Conservation (phyloP, 2,329 filamentous ascomycete genomes). For the Botrytis hyacinthi region DNA sequence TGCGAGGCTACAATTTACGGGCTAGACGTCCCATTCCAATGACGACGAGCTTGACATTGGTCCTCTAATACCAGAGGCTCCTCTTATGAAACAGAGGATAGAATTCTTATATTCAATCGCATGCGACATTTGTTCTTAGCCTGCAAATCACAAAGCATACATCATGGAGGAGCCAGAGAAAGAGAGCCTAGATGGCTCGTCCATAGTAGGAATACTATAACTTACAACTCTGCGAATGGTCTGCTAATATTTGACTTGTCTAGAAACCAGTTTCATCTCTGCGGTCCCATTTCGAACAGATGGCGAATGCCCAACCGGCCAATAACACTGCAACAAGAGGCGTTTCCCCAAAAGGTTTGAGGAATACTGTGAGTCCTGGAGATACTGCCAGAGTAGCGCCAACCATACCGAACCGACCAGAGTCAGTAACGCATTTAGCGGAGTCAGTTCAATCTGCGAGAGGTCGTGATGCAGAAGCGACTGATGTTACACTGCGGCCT, state of each 20-base stretch:
- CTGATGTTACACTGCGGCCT: slow-evolving; percentile 30
- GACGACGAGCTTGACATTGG: slow-evolving; percentile 17
- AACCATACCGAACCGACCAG: slow-evolving; percentile 24
- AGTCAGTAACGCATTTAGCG: slow-evolving; percentile 25
- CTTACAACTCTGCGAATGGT: background rate
- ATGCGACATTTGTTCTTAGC: slow-evolving; percentile 11
- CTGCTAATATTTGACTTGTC: slow-evolving; percentile 22
- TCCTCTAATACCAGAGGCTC: slow-evolving; percentile 21
- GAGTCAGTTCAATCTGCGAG: slow-evolving; percentile 28
- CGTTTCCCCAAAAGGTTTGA: slow-evolving; percentile 34
- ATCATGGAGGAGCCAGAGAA: slow-evolving; percentile 47
- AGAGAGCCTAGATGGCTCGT: slow-evolving; percentile 71
- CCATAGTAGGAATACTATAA: slow-evolving; percentile 57
- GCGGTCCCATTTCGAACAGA: slow-evolving; percentile 77
- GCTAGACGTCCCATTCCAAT: slow-evolving; percentile 20
- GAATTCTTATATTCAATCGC: background rate
- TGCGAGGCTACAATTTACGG: slow-evolving; percentile 16
- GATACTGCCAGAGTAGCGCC: slow-evolving; percentile 25
- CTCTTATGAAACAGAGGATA: slow-evolving; percentile 13
- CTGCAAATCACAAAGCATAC: slow-evolving; percentile 14
- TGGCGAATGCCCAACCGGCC: slow-evolving; percentile 52
- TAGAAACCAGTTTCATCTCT: slow-evolving; percentile 81
- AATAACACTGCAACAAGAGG: slow-evolving; percentile 32
- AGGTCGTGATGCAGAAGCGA: slow-evolving; percentile 31
- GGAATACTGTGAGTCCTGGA: slow-evolving; percentile 24